Conservation (phyloP, 768 basidiomycete genomes). For the Lactarius trivialis region DNA sequence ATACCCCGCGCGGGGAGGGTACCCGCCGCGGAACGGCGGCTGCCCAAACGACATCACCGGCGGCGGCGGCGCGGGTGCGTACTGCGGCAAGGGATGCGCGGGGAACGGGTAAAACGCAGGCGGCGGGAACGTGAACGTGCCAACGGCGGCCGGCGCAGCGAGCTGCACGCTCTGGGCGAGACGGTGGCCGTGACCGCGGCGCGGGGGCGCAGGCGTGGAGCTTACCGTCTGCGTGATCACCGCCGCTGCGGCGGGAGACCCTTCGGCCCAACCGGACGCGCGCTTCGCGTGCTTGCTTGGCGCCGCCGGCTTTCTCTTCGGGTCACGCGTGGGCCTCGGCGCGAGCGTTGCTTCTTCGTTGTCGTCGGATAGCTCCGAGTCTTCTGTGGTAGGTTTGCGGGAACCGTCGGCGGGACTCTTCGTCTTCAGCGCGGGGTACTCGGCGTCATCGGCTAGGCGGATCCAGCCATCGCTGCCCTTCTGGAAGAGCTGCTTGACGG, state of each 20-base stretch:
- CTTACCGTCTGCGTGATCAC: not conserved
- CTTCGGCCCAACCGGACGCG: slow-evolving; percentile 3
- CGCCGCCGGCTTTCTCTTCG: slow-evolving; percentile 11
- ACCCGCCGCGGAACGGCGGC: slow-evolving; percentile 8
- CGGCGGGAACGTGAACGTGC: slow-evolving; percentile 23
- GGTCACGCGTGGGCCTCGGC: slow-evolving; percentile 3
- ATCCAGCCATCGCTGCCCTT: slow-evolving; percentile 23
- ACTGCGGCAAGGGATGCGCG: not conserved
- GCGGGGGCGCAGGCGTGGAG: not conserved
- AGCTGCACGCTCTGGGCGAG: slow-evolving; percentile 7
- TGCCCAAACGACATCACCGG: not conserved
- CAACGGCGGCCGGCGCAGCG: slow-evolving; percentile 15
- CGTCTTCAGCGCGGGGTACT: not conserved
- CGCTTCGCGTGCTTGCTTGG: slow-evolving; percentile 9
- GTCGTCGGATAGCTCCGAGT: slow-evolving; percentile 17
- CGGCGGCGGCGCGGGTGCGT: slow-evolving; percentile 1
- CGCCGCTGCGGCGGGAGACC: not conserved
- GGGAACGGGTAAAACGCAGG: slow-evolving; percentile 13
- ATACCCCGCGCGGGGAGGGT: slow-evolving; percentile 8
- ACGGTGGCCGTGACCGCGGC: not conserved
- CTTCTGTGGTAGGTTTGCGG: slow-evolving; percentile 8
- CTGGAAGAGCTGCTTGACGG: slow-evolving; percentile 23
- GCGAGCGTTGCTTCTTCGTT: slow-evolving; percentile 2
- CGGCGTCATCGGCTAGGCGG: slow-evolving; percentile 17
- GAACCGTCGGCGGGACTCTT: not conserved